These are phyloP conservation scores for Leishmania aethiopica DNA, from an alignment of 208 protist genomes.

Conservation along the genomic window DNA sequence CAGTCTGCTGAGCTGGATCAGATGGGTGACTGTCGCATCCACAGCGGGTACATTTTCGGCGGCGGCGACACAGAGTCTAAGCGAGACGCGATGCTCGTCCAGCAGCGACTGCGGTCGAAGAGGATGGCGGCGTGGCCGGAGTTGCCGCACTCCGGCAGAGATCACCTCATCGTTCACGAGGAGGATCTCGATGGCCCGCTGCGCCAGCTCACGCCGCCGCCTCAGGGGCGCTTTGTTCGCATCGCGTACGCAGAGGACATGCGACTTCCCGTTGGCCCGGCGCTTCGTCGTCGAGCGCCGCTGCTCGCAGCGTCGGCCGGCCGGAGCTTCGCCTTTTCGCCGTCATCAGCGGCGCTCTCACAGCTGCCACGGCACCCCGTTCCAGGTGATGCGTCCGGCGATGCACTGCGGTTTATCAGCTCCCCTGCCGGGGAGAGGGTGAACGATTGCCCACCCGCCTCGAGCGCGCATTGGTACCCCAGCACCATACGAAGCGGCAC, in stretches of 20 bases:
- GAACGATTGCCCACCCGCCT: neutral
- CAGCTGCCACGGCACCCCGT: conserved; percentile 1
- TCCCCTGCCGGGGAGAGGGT: neutral
- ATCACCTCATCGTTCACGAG: conserved; percentile 27
- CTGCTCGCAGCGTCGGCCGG: neutral
- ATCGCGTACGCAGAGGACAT: conserved; percentile 20
- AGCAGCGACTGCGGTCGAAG: conserved; percentile 26
- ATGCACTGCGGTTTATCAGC: neutral
- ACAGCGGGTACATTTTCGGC: conserved; percentile 46
- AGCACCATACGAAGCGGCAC: neutral
- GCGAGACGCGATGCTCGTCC: conserved; percentile 15
- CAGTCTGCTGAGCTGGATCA: conserved; percentile 29
- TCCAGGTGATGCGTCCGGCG: neutral
- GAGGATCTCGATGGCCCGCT: conserved; percentile 22
- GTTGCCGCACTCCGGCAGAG: conserved; percentile 7
- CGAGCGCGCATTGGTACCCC: neutral
- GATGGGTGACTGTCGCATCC: conserved; percentile 45
- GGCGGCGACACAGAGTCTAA: conserved; percentile 2
- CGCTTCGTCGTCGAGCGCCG: neutral
- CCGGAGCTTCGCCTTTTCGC: neutral
- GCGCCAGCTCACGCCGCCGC: conserved; percentile 25
- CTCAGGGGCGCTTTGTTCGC: conserved; percentile 20
- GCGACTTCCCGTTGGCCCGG: neutral
- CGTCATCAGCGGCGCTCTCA: conserved; percentile 1
- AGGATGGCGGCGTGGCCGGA: conserved; percentile 20